phyloP scores from a whole-genome alignment of 148 eudicot species.

The Polygonum aviculare region DNA sequence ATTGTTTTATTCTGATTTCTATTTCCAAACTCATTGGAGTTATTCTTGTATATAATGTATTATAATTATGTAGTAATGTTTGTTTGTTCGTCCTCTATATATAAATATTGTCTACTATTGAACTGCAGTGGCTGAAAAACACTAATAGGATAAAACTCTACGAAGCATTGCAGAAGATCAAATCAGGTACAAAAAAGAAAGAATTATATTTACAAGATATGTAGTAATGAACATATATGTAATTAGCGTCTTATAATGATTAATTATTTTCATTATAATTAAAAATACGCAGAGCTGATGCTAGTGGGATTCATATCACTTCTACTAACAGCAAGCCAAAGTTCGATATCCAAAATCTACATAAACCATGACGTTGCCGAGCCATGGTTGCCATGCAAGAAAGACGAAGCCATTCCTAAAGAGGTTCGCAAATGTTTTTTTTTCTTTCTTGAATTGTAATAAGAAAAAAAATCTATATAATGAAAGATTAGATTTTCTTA shows the following conservation, averaged over 20 bases:
- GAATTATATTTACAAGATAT: not conserved
- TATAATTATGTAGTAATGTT: too few relatives aligned
- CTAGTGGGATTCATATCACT: slow-evolving; percentile 5
- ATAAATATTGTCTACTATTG: not conserved
- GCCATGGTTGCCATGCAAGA: not conserved
- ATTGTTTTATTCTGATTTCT: too few relatives aligned
- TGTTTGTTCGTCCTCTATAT: too few relatives aligned
- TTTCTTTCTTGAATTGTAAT: not conserved
- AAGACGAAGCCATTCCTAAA: not conserved
- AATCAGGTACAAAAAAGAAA: not conserved
- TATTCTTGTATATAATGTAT: too few relatives aligned
- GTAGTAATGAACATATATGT: too few relatives aligned
- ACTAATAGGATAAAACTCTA: not conserved
- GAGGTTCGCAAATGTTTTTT: not conserved
- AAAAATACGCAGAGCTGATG: not conserved
- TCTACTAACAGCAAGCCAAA: not conserved
- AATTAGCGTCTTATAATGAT: not conserved
- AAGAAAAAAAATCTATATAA: too few relatives aligned
- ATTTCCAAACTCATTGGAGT: too few relatives aligned
- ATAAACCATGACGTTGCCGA: not conserved
- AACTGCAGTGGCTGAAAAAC: not conserved
- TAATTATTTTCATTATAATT: not conserved
- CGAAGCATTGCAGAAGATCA: slow-evolving; percentile 7
- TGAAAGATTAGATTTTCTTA: too few relatives aligned
- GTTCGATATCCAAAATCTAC: not conserved